Evolutionary conservation across 192 early-diverging fungal genomes (phyloP).

Genomic region (Coemansia sp.): DNA sequence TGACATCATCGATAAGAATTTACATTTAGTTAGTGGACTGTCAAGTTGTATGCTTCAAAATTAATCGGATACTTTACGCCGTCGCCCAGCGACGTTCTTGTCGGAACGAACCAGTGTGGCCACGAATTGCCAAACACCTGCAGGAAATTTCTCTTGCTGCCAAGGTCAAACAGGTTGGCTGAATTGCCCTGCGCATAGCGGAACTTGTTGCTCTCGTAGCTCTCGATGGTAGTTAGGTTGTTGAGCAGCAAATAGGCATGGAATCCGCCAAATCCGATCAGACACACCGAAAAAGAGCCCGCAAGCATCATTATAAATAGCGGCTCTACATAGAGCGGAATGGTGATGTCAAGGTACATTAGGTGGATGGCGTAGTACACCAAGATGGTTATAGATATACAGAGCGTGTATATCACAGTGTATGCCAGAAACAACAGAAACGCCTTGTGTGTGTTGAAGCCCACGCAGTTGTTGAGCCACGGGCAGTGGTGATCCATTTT

Average conservation of each 20-base stretch:
- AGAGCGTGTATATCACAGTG: slow-evolving; percentile 23
- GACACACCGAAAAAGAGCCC: slow-evolving; percentile 19
- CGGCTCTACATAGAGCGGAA: slow-evolving; percentile 11
- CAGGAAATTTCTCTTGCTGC: slow-evolving; percentile 48
- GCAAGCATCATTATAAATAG: slow-evolving; percentile 32
- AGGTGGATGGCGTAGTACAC: slow-evolving; percentile 25
- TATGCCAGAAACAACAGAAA: slow-evolving; percentile 65
- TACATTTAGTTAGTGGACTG: slow-evolving; percentile 2
- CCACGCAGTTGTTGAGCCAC: slow-evolving; percentile 81
- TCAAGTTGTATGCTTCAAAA: slow-evolving; percentile 48
- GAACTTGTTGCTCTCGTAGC: slow-evolving; percentile 14
- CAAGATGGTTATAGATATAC: slow-evolving; percentile 11
- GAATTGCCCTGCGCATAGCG: slow-evolving; percentile 5
- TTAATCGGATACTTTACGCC: slow-evolving; percentile 56
- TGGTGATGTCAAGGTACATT: not conserved
- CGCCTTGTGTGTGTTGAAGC: slow-evolving; percentile 70
- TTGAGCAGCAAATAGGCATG: slow-evolving; percentile 36
- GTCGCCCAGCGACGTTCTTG: slow-evolving; percentile 53
- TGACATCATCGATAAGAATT: no score
- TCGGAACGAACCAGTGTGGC: slow-evolving; percentile 58
- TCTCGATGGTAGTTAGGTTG: slow-evolving; percentile 52
- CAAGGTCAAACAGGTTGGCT: slow-evolving; percentile 52
- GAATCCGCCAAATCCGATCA: slow-evolving; percentile 38
- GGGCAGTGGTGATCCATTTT: slow-evolving; percentile 80
- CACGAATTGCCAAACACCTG: slow-evolving; percentile 59